Conservation (phyloP, 768 basidiomycete species). For the Termitomyces sp. region DNA sequence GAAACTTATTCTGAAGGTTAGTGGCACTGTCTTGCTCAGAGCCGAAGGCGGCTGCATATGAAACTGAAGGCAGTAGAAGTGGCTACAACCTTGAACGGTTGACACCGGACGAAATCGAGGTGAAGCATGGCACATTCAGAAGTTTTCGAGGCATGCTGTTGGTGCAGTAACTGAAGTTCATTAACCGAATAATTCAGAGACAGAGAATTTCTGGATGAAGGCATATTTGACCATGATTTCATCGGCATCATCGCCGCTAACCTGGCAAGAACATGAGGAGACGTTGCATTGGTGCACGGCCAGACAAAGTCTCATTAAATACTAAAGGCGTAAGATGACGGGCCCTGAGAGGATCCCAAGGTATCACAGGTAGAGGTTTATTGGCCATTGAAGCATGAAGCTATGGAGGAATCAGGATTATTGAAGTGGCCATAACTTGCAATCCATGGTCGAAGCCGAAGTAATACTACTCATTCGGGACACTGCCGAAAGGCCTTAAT, state of each 20-base stretch:
- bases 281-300: background rate
- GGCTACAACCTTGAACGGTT: background rate
- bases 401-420: background rate
- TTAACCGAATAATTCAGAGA: background rate
- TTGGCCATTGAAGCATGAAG: background rate
- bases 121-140: no score
- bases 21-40: no score
- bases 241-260: background rate
- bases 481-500: background rate
- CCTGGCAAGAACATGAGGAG: background rate
- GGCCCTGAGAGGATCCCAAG: background rate
- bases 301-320: background rate
- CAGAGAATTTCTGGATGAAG: background rate
- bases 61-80: no score
- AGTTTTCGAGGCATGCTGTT: no score
- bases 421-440: background rate
- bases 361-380: background rate
- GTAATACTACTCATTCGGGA: background rate
- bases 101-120: background rate
- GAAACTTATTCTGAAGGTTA: no score
- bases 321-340: background rate
- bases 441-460: background rate
- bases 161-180: no score
- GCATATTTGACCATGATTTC: background rate
- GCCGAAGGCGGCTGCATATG: no score